A percentile compares a stretch with the other conserved stretches of the same genome.
Conservation (phyloP, 2,329 filamentous ascomycete species). For the Phaeosphaeriaceae sp. region DNA sequence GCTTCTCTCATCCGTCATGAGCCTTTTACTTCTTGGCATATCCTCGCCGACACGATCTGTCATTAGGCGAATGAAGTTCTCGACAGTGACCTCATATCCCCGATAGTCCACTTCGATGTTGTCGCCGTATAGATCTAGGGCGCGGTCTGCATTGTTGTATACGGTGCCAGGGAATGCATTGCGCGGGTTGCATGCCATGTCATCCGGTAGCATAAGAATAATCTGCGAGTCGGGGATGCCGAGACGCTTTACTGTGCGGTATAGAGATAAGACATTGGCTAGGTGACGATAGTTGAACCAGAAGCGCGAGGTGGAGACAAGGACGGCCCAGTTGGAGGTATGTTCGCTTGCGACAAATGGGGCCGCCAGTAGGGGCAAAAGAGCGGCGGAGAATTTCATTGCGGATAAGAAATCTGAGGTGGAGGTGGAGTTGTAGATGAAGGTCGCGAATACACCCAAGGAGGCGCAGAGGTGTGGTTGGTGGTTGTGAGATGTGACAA, state of each 20-base stretch:
- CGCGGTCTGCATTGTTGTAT: slow-evolving; percentile 96
- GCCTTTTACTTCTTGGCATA: slow-evolving; percentile 90
- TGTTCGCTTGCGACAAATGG: slow-evolving; percentile 69
- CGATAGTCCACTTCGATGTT: slow-evolving; percentile 99
- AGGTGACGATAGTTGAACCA: slow-evolving; percentile 99
- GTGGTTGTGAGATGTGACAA: slow-evolving; percentile 31
- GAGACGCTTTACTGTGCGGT: slow-evolving; percentile 96
- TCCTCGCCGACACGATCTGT: slow-evolving; percentile 94
- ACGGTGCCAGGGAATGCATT: slow-evolving; percentile 98
- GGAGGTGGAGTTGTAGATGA: background rate
- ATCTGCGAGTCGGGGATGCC: slow-evolving; percentile 98
- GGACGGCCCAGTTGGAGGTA: slow-evolving; percentile 98
- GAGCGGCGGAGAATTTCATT: slow-evolving; percentile 35
- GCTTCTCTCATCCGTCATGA: slow-evolving; percentile 92
- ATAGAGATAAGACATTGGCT: slow-evolving; percentile 95
- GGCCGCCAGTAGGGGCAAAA: slow-evolving; percentile 38
- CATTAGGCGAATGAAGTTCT: slow-evolving; percentile 95
- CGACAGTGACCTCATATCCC: slow-evolving; percentile 97
- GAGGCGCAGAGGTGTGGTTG: slow-evolving; percentile 22
- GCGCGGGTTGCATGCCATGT: slow-evolving; percentile 99
- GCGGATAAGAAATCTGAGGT: background rate
- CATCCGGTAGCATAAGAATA: slow-evolving; percentile 99
- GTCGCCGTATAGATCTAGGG: slow-evolving; percentile 94
- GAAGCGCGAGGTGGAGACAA: slow-evolving; percentile 98
- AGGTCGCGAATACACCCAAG: background rate